These are phyloP conservation scores for Physcomitrium patens DNA, from an alignment of 225 moss, liverwort and hornwort species.

Conservation along the genomic window DNA sequence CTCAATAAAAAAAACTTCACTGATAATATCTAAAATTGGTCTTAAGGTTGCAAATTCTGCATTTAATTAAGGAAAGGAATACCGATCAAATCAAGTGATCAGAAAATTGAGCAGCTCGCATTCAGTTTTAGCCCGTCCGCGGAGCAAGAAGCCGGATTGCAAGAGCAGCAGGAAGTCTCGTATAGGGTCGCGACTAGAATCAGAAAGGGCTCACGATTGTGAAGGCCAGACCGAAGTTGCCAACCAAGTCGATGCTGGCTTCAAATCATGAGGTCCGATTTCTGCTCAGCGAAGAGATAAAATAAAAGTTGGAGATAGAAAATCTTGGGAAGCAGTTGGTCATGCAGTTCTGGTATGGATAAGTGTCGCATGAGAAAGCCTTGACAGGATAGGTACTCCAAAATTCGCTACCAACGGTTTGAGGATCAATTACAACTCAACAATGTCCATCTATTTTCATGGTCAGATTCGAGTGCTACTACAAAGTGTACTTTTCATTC, in stretches of 20 bases:
- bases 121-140: constrained; percentile 45
- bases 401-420: not conserved
- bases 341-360: constrained; percentile 30
- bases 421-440: no score
- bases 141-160: constrained; percentile 44
- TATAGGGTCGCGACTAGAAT: constrained; percentile 43
- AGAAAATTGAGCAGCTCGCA: constrained; percentile 35
- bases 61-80: constrained; percentile 40
- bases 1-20: not conserved
- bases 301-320: constrained; percentile 26
- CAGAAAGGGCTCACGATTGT: not conserved
- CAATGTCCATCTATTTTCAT: no score
- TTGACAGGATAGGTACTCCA: constrained; percentile 5
- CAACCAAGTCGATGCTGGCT: not conserved
- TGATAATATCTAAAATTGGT: constrained; percentile 25
- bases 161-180: constrained; percentile 34
- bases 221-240: no score
- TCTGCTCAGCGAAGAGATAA: constrained; percentile 9
- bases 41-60: constrained; percentile 19
- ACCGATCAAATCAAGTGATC: constrained; percentile 12
- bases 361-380: constrained; percentile 32
- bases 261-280: not conserved
- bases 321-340: constrained; percentile 42
- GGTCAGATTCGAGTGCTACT: no score
- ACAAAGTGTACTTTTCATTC: no score